Evolutionary conservation across 441 rosid species (phyloP), one percentile per base, ranked within the genome.

Genomic region (Corymbia calophylla): DNA sequence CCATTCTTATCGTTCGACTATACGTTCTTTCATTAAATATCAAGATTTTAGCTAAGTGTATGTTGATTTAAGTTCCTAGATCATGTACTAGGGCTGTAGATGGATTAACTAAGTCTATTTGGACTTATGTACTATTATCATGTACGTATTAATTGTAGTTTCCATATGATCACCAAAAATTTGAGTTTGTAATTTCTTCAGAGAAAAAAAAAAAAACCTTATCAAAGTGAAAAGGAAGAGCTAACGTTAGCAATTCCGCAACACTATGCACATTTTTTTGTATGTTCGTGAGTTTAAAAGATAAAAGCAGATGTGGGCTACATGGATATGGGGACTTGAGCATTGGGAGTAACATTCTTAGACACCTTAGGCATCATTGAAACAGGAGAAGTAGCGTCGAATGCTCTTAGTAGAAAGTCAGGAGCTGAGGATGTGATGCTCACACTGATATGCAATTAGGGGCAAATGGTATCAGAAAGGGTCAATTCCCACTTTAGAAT

Each of bases 401-500:
- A 7, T 2, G 2, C 39, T 66, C 12, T 18, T 7, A 17, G 77
- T 31, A 66, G 44, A 66, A 66, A 2, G 77, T 66, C 44, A 66
- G 18, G 18, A 66, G 32, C 11, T 66, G 3, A 66, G 6, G 44
- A 31, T 3, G 35, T 1, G 23, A 66, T 31, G 23, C 9, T 16
- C 77, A 66, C 11, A 16, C 12, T 66, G 6, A 31, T 31, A 16
- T 1, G 7, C 44, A 66, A 66, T 66, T 66, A 62, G 17, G 18
- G 9, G 1, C 12, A 7, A 62, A 27, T 0, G 6, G 9, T 62
- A 29, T 14, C 9, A 66, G 3, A 66, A 31, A 16, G 1, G 1
- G 18, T 16, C 19, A 18, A 10, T 31, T 31, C 18, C 31, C 77
- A 8, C 3, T 16, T 31, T 31, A 3, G 39, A 66, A 31, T 4